A percentile compares a stretch with the other conserved stretches of the same genome.
These are phyloP conservation scores for Epichloe uncinata DNA, from an alignment of 2,329 filamentous ascomycete genomes.

Conservation along the genomic window DNA sequence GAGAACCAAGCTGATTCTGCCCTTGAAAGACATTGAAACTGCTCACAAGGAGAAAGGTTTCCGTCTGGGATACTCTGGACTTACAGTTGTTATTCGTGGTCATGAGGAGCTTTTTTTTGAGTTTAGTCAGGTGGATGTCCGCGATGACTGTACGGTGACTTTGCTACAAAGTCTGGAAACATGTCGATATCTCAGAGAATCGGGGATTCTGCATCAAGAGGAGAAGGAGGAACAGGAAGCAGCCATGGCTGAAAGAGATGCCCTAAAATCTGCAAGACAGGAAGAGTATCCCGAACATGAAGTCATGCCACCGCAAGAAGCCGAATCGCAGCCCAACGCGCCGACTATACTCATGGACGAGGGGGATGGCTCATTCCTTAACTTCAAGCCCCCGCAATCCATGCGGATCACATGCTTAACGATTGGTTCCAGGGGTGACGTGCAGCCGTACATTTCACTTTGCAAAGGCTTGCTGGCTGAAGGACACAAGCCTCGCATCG, in stretches of 20 bases:
- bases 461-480: slow-evolving; percentile 84
- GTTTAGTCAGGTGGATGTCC: slow-evolving; percentile 60
- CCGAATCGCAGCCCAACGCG: slow-evolving; percentile 37
- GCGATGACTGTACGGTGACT: slow-evolving; percentile 82
- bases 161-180: slow-evolving; percentile 65
- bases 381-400: slow-evolving; percentile 73
- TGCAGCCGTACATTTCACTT: slow-evolving; percentile 93
- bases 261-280: slow-evolving; percentile 60
- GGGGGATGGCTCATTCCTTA: slow-evolving; percentile 71
- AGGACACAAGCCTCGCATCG: slow-evolving; percentile 76
- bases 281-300: slow-evolving; percentile 39
- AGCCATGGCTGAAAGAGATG: slow-evolving; percentile 69
- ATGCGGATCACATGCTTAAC: slow-evolving; percentile 85
- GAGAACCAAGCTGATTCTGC: slow-evolving; percentile 82
- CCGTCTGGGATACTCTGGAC: slow-evolving; percentile 75
- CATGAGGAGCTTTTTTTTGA: slow-evolving; percentile 97
- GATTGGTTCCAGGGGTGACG: slow-evolving; percentile 89
- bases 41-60: slow-evolving; percentile 93
- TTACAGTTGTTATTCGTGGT: slow-evolving; percentile 85
- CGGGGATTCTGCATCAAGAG: slow-evolving; percentile 51
- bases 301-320: slow-evolving; percentile 32
- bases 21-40: slow-evolving; percentile 82
- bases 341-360: slow-evolving; percentile 84
- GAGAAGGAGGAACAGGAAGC: slow-evolving; percentile 58
- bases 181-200: slow-evolving; percentile 55